These are phyloP conservation scores for Paecilomyces dactylethromorphus DNA, from an alignment of 2,329 filamentous ascomycete genomes.

Conservation along the genomic window DNA sequence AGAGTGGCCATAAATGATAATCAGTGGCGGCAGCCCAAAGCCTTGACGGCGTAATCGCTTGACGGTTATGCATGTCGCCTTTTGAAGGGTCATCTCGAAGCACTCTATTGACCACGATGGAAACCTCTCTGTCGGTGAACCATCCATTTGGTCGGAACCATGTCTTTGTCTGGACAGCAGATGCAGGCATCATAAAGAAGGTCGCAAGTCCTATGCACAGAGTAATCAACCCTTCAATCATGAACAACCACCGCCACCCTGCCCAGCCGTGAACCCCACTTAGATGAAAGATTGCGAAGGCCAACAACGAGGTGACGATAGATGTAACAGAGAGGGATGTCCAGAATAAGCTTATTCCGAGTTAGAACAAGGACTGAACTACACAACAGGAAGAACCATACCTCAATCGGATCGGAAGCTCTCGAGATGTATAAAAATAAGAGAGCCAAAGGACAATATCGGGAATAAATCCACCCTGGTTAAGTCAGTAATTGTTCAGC, in stretches of 20 bases:
- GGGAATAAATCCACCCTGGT: slow-evolving; percentile 51
- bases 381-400: neutral
- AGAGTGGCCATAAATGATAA: slow-evolving; percentile 55
- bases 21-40: slow-evolving; percentile 51
- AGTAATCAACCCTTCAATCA: slow-evolving; percentile 53
- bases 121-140: slow-evolving; percentile 56
- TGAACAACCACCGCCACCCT: slow-evolving; percentile 47
- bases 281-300: slow-evolving; percentile 30
- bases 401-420: slow-evolving; percentile 56
- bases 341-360: slow-evolving; percentile 54
- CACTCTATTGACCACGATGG: slow-evolving; percentile 54
- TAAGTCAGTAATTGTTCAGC: neutral
- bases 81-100: slow-evolving; percentile 56
- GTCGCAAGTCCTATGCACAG: slow-evolving; percentile 47
- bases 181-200: slow-evolving; percentile 51
- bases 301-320: slow-evolving; percentile 29
- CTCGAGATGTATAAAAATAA: slow-evolving; percentile 63
- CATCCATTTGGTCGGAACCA: slow-evolving; percentile 53
- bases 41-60: slow-evolving; percentile 45
- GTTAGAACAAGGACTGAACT: neutral
- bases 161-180: slow-evolving; percentile 46
- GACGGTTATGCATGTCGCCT: slow-evolving; percentile 54
- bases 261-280: slow-evolving; percentile 20
- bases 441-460: slow-evolving; percentile 50
- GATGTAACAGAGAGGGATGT: slow-evolving; percentile 45